Evolutionary conservation across 495 filamentous ascomycete genomes (phyloP).

Genomic region (Ramalina peruviana): DNA sequence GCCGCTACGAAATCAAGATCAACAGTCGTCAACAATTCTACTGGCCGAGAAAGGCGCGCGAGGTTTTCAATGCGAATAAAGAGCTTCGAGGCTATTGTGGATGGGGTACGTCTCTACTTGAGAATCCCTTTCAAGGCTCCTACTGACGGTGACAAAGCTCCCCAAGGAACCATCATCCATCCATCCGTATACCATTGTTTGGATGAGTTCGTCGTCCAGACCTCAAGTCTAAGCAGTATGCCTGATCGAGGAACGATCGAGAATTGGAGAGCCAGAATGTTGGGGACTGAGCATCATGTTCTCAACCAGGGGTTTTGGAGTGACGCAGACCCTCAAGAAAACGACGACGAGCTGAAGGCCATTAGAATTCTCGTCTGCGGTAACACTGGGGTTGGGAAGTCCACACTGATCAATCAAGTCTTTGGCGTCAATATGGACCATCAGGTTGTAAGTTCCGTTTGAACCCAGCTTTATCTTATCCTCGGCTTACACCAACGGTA

Average conservation of each 20-base stretch:
- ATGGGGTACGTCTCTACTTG: not conserved
- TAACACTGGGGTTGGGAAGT: slow-evolving; percentile 24
- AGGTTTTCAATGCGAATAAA: slow-evolving; percentile 6
- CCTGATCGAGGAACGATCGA: not conserved
- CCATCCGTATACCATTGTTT: slow-evolving; percentile 22
- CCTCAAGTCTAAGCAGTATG: not conserved
- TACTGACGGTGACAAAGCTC: slow-evolving; percentile 4
- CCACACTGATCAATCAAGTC: slow-evolving; percentile 23
- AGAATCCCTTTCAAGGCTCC: not conserved
- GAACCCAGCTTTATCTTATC: not conserved
- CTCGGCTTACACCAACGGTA: not conserved
- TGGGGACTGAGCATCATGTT: not conserved
- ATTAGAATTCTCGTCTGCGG: slow-evolving; percentile 24
- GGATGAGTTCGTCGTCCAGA: slow-evolving; percentile 14
- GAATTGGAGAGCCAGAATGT: not conserved
- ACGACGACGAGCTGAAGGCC: slow-evolving; percentile 13
- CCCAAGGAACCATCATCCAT: slow-evolving; percentile 22
- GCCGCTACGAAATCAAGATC: not conserved
- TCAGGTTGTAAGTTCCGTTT: slow-evolving; percentile 7
- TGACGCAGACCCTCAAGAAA: slow-evolving; percentile 8
- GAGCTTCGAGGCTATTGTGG: slow-evolving; percentile 12
- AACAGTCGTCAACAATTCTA: not conserved
- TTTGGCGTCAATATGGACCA: slow-evolving; percentile 14
- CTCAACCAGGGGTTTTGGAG: slow-evolving; percentile 7
- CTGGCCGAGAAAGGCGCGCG: slow-evolving; percentile 1